Evolutionary conservation across 163 green algal genomes (phyloP).

Genomic region (Volvox carteri): DNA sequence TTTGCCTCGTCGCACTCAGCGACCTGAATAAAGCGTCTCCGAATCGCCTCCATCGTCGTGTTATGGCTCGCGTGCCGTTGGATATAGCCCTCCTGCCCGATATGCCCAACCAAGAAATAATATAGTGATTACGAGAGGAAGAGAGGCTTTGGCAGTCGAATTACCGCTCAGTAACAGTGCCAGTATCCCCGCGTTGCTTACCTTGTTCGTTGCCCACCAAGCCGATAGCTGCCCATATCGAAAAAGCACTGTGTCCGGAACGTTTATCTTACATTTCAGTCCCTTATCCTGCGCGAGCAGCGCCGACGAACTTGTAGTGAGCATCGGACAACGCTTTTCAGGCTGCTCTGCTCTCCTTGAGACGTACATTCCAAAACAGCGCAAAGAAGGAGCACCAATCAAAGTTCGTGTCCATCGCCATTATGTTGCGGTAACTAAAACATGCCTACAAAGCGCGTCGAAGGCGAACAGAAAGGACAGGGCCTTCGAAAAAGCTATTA

Average conservation of each 20-base stretch:
- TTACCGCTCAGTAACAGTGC: neutral
- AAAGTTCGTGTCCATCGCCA: slow-evolving; percentile 30
- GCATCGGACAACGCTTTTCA: neutral
- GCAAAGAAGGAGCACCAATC: slow-evolving; percentile 66
- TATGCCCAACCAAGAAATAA: neutral
- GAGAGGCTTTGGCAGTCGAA: neutral
- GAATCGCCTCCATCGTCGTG: slow-evolving; percentile 64
- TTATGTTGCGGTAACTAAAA: slow-evolving; percentile 2
- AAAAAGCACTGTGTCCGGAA: slow-evolving; percentile 77
- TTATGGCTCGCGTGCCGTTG: slow-evolving; percentile 65
- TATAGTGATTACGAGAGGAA: neutral
- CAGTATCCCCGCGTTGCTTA: slow-evolving; percentile 15
- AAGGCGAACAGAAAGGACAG: slow-evolving; percentile 13
- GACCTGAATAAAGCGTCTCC: slow-evolving; percentile 62
- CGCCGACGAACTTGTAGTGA: neutral
- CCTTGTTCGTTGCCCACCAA: slow-evolving; percentile 76
- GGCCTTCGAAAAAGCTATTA: slow-evolving; percentile 5
- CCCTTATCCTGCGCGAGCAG: slow-evolving; percentile 69
- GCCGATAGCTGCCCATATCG: slow-evolving; percentile 65
- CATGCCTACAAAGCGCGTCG: slow-evolving; percentile 22
- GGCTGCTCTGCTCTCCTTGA: neutral
- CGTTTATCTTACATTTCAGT: slow-evolving; percentile 72
- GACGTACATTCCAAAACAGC: slow-evolving; percentile 66
- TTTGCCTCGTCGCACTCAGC: slow-evolving; percentile 61
- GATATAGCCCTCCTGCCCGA: slow-evolving; percentile 68